phyloP scores from a whole-genome alignment of 768 basidiomycete genomes.

The Mycena polygramma region DNA sequence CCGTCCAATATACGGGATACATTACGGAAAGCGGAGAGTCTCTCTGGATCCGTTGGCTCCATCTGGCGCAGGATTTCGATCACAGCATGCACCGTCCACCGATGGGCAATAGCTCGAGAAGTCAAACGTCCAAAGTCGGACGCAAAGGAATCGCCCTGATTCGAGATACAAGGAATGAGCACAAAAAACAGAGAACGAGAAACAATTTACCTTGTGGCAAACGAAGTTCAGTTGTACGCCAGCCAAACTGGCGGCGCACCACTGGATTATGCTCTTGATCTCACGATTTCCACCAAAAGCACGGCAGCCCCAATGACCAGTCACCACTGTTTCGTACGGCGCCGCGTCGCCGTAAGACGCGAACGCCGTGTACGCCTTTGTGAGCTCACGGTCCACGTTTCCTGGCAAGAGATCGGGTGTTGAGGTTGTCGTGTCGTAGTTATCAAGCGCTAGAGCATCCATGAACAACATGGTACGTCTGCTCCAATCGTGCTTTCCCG shows the following conservation, averaged over 20 bases:
- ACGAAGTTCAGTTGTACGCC: slow-evolving; percentile 26
- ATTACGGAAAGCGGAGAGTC: slow-evolving; percentile 6
- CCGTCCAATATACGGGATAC: neutral
- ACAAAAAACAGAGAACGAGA: neutral
- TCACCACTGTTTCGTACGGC: slow-evolving; percentile 29
- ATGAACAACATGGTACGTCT: slow-evolving; percentile 35
- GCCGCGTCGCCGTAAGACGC: slow-evolving; percentile 1
- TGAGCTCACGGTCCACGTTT: slow-evolving; percentile 32
- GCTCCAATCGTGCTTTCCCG: slow-evolving; percentile 15
- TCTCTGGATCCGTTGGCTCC: slow-evolving; percentile 1
- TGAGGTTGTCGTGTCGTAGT: slow-evolving; percentile 16
- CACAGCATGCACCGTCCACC: slow-evolving; percentile 17
- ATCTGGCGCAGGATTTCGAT: slow-evolving; percentile 3
- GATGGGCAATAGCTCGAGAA: neutral
- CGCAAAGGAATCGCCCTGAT: slow-evolving; percentile 20
- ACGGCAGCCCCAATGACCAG: slow-evolving; percentile 39
- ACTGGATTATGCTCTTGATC: slow-evolving; percentile 35
- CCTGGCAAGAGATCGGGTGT: slow-evolving; percentile 32
- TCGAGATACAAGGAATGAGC: neutral
- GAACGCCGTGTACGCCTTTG: slow-evolving; percentile 34
- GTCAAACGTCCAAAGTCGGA: slow-evolving; percentile 12
- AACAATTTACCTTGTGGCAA: slow-evolving; percentile 22
- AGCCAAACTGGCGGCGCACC: slow-evolving; percentile 35
- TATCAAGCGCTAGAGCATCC: slow-evolving; percentile 34
- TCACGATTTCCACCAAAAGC: slow-evolving; percentile 37